Evolutionary conservation across 495 filamentous ascomycete genomes (phyloP).

Genomic region (Achaetomiella virescens): DNA sequence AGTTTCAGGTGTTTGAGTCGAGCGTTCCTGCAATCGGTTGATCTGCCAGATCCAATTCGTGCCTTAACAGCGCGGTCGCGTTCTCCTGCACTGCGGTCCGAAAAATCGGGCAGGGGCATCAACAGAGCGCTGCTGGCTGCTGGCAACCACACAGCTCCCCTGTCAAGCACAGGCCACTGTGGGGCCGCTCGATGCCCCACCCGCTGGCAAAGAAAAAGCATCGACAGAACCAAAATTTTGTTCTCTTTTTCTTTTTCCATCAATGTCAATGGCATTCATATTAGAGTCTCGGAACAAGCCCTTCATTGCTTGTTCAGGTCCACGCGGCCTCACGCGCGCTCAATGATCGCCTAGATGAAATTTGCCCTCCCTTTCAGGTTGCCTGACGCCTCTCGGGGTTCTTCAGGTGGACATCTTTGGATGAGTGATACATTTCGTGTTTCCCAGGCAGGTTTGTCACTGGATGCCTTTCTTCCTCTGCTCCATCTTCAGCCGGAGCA

Average conservation of each 20-base stretch:
- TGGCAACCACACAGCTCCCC: neutral
- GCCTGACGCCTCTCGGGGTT: constrained; percentile 43
- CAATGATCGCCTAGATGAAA: constrained; percentile 93
- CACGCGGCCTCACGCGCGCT: constrained; percentile 86
- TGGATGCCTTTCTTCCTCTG: constrained; percentile 51
- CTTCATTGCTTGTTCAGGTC: constrained; percentile 94
- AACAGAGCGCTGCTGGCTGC: constrained; percentile 3
- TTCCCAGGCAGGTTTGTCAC: neutral
- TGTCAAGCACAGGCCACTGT: neutral
- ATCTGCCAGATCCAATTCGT: neutral
- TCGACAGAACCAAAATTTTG: constrained; percentile 17
- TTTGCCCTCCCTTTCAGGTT: constrained; percentile 56
- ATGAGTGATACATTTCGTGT: constrained; percentile 39
- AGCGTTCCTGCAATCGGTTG: neutral
- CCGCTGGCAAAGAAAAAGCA: constrained; percentile 8
- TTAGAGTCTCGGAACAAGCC: constrained; percentile 99
- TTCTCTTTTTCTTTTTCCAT: constrained; percentile 47
- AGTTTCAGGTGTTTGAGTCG: neutral
- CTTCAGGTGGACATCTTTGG: constrained; percentile 43
- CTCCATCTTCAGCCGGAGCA: constrained; percentile 82
- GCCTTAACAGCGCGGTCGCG: constrained; percentile 13
- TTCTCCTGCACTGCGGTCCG: constrained; percentile 8
- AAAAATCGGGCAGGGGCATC: constrained; percentile 21
- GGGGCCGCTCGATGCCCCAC: neutral
- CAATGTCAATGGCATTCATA: constrained; percentile 92